Conservation (phyloP, 1,284 basidiomycete species). For the Moesziomyces sp. region DNA sequence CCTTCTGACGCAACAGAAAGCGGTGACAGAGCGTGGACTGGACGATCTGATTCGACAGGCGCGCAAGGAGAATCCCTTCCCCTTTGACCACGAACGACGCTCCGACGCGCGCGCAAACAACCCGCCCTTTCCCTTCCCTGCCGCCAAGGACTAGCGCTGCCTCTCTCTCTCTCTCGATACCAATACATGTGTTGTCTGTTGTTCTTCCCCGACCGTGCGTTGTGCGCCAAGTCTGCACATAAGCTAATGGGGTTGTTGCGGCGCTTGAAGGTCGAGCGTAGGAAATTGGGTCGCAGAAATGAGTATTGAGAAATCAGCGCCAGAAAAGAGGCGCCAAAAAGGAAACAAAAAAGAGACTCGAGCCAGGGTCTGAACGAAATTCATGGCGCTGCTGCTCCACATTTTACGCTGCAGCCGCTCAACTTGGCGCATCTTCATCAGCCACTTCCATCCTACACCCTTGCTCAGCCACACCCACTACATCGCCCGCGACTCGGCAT, state of each 20-base stretch:
- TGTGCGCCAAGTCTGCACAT: no score
- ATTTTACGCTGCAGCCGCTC: neutral
- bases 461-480: no score
- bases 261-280: no score
- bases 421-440: no score
- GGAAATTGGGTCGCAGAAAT: no score
- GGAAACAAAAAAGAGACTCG: neutral
- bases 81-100: conserved; percentile 51
- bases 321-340: neutral
- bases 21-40: conserved; percentile 81
- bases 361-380: no score
- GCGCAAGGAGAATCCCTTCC: conserved; percentile 69
- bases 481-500: no score
- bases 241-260: no score
- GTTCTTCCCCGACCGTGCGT: neutral
- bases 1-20: conserved; percentile 72
- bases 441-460: no score
- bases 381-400: neutral
- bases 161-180: neutral
- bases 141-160: conserved; percentile 26
- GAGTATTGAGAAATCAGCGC: neutral
- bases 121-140: conserved; percentile 58
- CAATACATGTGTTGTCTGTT: neutral
- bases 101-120: conserved; percentile 36
- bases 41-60: conserved; percentile 81